Base-by-base conservation (phyloP, 352 stramenopile species). In the Pythium rhizo-oryzae region DNA sequence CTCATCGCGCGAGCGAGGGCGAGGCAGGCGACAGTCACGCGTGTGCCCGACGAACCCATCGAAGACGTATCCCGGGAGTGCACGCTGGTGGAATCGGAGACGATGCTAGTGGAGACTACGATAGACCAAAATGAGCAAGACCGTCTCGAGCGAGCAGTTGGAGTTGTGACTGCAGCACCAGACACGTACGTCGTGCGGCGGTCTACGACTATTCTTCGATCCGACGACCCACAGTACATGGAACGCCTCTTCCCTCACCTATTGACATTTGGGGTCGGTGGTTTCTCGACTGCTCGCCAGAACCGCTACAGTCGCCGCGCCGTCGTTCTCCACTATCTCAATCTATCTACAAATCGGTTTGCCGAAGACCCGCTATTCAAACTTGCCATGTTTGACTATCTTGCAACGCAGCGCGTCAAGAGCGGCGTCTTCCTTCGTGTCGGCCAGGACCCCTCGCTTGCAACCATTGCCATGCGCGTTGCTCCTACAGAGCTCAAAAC, bases 281-380 rank as follows among this genome's bases (percentile, higher is more conserved):
- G 46, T 7, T 53, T 53, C 46, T 53, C 46, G n/a, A n/a, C 7
- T 13, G 9, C 11, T 30, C 19, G 46, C 4, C 46, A 53, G 19
- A 12, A 30, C 46, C 46, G 15, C 6, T 53, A 53, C 46, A 53
- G 13, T 12, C 46, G 6, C 4, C 46, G 46, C n/a, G n/a, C n/a
- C n/a, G n/a, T n/a, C n/a, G n/a, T n/a, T n/a, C n/a, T n/a, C n/a
- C 46, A 53, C 46, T 53, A 53, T 19, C 46, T 53, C 46, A 28
- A 15, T n/a, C 46, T 53, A 53, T 53, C 46, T 7, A 53, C 46
- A 13, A 53, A 53, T 30, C 46, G 46, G 8, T 53, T 53, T 53
- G 46, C 46, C 23, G 46, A 53, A 28, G 46, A 53, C 19, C 46
- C 46, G 21, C 25, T 53, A n/a, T 53, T 53, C 46, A 53, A 53